Conservation (phyloP, 2,329 filamentous ascomycete genomes). For the Verticillium tricorpus region DNA sequence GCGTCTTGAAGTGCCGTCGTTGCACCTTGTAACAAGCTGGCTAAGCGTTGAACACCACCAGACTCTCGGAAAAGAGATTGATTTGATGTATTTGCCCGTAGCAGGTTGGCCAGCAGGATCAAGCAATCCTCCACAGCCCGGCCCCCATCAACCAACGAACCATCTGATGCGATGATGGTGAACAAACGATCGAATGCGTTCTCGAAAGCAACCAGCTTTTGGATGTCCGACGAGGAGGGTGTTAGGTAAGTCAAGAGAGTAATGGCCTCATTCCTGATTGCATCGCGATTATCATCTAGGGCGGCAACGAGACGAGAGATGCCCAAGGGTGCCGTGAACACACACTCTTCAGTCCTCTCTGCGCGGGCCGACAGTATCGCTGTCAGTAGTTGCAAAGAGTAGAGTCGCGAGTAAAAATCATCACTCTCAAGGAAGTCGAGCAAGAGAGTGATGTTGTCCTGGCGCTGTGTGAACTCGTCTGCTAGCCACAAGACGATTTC, state of each 20-base stretch:
- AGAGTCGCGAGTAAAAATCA: constrained; percentile 88
- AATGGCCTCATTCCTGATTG: constrained; percentile 81
- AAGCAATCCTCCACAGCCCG: constrained; percentile 90
- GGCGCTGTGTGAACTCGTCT: constrained; percentile 94
- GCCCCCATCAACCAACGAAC: constrained; percentile 75
- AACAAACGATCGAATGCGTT: constrained; percentile 89
- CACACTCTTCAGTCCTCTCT: constrained; percentile 90
- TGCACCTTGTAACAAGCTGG: constrained; percentile 61
- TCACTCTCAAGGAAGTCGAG: constrained; percentile 82
- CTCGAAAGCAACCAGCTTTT: constrained; percentile 94
- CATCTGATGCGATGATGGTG: constrained; percentile 74
- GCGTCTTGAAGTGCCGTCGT: constrained; percentile 48
- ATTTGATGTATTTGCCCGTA: constrained; percentile 84
- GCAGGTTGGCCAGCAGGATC: constrained; percentile 82
- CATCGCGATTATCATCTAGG: constrained; percentile 81
- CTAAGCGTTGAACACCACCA: constrained; percentile 70
- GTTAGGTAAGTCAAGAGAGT: constrained; percentile 86
- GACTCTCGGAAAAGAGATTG: constrained; percentile 92
- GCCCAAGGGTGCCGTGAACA: constrained; percentile 82
- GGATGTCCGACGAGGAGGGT: constrained; percentile 78
- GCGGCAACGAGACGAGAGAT: constrained; percentile 80
- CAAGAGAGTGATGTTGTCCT: constrained; percentile 91
- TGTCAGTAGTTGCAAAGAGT: constrained; percentile 82
- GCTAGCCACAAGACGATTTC: constrained; percentile 95
- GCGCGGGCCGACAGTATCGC: constrained; percentile 82